These are phyloP conservation scores for Rehmannia glutinosa DNA, from an alignment of 257 asterid genomes.

Conservation along the genomic window DNA sequence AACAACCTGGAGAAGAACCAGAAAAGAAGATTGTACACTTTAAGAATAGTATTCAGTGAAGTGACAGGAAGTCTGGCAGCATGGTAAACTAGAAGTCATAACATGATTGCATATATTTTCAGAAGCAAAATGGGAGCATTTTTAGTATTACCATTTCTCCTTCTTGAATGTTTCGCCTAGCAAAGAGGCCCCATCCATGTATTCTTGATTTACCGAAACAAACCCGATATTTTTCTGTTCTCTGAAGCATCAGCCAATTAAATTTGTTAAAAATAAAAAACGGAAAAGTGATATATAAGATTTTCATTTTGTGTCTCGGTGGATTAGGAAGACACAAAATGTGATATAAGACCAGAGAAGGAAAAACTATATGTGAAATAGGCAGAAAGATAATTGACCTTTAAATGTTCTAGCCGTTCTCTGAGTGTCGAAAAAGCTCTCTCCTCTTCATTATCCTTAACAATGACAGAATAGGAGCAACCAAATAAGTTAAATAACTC, in stretches of 20 bases:
- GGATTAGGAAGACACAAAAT: background rate
- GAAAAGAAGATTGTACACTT: background rate
- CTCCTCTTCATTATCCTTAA: conserved; percentile 42
- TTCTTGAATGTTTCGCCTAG: conserved; percentile 76
- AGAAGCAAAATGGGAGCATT: background rate
- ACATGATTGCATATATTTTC: background rate
- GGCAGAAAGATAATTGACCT: conserved; percentile 44
- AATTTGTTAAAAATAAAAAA: background rate
- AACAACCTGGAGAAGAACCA: conserved; percentile 53
- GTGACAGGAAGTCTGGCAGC: no score
- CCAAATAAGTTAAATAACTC: conserved; percentile 5
- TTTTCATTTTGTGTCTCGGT: background rate
- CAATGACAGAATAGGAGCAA: conserved; percentile 23
- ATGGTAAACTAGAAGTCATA: background rate
- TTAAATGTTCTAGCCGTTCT: conserved; percentile 68
- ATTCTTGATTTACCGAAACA: conserved; percentile 97
- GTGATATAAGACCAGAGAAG: background rate
- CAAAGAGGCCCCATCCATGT: conserved; percentile 99
- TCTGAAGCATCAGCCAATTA: conserved; percentile 43
- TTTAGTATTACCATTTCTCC: conserved; percentile 77
- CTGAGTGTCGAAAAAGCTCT: conserved; percentile 57
- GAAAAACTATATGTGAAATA: background rate
- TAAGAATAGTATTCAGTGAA: no score
- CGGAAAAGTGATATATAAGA: background rate
- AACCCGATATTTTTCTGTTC: conserved; percentile 61